A percentile compares a stretch with the other conserved stretches of the same genome.
Evolutionary conservation across 2,329 filamentous ascomycete species (phyloP).

Genomic region (Atkinsonella texensis): DNA sequence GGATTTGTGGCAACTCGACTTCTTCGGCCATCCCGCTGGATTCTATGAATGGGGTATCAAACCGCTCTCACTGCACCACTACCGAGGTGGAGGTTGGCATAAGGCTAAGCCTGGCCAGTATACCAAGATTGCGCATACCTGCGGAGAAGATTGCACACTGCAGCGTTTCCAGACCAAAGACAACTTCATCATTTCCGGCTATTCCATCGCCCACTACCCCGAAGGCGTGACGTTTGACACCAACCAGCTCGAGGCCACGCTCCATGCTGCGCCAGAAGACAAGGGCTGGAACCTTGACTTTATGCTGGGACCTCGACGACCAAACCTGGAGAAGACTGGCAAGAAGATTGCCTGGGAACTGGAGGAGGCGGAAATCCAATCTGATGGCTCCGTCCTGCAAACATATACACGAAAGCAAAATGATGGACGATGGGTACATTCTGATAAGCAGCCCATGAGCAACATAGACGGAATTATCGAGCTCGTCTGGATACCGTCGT

Average conservation of each 20-base stretch:
- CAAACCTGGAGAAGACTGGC: conserved; percentile 34
- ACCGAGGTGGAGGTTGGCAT: conserved; percentile 49
- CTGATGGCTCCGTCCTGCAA: conserved; percentile 39
- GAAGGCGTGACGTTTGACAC: conserved; percentile 36
- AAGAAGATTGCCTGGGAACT: conserved; percentile 43
- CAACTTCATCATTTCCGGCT: conserved; percentile 45
- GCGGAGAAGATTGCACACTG: conserved; percentile 48
- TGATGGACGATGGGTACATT: conserved; percentile 40
- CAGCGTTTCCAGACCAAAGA: conserved; percentile 44
- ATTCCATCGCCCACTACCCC: conserved; percentile 46
- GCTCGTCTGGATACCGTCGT: conserved; percentile 39
- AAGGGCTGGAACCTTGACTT: conserved; percentile 40
- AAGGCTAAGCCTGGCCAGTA: conserved; percentile 41
- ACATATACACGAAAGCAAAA: conserved; percentile 40
- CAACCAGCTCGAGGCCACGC: conserved; percentile 40
- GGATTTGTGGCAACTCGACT: conserved; percentile 49
- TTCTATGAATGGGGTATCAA: conserved; percentile 52
- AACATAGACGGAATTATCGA: conserved; percentile 43
- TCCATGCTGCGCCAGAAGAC: conserved; percentile 34
- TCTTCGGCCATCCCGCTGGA: conserved; percentile 47
- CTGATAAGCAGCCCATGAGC: conserved; percentile 35
- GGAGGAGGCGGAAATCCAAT: conserved; percentile 33
- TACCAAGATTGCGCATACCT: conserved; percentile 44
- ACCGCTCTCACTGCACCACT: conserved; percentile 52
- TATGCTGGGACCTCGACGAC: conserved; percentile 36